Evolutionary conservation across 768 basidiomycete genomes (phyloP).

Genomic region (Dioszegia aurantiaca): DNA sequence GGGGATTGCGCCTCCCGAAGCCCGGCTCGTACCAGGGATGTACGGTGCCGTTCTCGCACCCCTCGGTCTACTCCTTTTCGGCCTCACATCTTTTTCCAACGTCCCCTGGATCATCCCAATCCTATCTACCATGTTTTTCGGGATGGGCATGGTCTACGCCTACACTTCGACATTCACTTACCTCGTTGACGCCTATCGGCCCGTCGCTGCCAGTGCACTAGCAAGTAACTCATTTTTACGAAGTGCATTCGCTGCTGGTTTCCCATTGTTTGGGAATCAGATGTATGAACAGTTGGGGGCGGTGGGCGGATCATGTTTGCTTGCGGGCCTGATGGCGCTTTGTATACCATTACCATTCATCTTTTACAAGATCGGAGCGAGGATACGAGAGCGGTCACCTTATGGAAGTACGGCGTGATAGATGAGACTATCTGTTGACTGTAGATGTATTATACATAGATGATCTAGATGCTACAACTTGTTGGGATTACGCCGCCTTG

Average conservation of each 20-base stretch:
- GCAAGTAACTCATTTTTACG: slow-evolving; percentile 64
- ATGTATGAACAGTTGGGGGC: slow-evolving; percentile 63
- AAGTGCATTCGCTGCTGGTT: slow-evolving; percentile 56
- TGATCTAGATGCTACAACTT: not conserved
- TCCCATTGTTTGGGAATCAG: slow-evolving; percentile 57
- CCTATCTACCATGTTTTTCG: slow-evolving; percentile 57
- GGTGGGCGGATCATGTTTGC: slow-evolving; percentile 68
- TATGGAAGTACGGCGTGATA: slow-evolving; percentile 45
- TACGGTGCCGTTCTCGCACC: slow-evolving; percentile 67
- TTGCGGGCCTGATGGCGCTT: slow-evolving; percentile 64
- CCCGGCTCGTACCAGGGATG: slow-evolving; percentile 65
- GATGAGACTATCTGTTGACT: not conserved
- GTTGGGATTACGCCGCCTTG: not conserved
- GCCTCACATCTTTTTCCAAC: slow-evolving; percentile 58
- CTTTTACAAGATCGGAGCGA: slow-evolving; percentile 57
- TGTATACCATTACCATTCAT: slow-evolving; percentile 60
- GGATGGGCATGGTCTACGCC: slow-evolving; percentile 60
- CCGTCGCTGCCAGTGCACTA: slow-evolving; percentile 56
- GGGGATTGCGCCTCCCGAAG: slow-evolving; percentile 62
- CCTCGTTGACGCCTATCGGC: slow-evolving; percentile 49
- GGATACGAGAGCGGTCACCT: slow-evolving; percentile 55
- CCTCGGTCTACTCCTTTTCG: slow-evolving; percentile 60
- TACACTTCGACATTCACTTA: slow-evolving; percentile 59
- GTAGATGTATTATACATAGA: slow-evolving; percentile 6
- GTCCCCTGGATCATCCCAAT: slow-evolving; percentile 59